Evolutionary conservation across 257 asterid species (phyloP).

Genomic region (Ajuga chamaepitys): DNA sequence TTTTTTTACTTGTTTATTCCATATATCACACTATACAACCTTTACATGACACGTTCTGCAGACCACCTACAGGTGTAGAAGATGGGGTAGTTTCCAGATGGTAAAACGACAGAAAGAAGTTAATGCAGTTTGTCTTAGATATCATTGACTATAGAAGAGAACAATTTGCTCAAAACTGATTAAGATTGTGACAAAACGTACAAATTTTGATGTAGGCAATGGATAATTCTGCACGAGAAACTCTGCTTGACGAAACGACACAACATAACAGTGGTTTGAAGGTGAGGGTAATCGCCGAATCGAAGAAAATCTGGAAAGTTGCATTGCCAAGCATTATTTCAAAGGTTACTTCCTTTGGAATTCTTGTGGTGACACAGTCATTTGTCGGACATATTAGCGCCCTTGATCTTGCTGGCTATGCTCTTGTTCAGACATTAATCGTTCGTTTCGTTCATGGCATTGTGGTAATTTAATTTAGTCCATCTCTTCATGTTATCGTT

Average conservation of each 20-base stretch:
- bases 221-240: slow-evolving; percentile 18
- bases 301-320: slow-evolving; percentile 60
- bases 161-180: neutral
- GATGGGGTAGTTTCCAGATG: too few species aligned
- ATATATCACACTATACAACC: too few species aligned
- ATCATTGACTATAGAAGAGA: too few species aligned
- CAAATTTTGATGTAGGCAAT: neutral
- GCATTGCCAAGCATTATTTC: slow-evolving; percentile 54
- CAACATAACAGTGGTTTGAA: slow-evolving; percentile 23
- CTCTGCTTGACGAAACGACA: slow-evolving; percentile 19
- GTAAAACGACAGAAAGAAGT: too few species aligned
- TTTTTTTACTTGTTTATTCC: too few species aligned
- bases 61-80: too few species aligned
- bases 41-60: too few species aligned
- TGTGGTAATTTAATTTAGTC: slow-evolving; percentile 45
- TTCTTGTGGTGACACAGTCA: slow-evolving; percentile 51
- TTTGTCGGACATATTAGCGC: slow-evolving; percentile 52
- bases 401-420: slow-evolving; percentile 55
- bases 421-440: slow-evolving; percentile 55
- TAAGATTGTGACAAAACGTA: neutral
- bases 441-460: slow-evolving; percentile 56
- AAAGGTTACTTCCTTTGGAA: slow-evolving; percentile 51
- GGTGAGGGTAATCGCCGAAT: slow-evolving; percentile 31
- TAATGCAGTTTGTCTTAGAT: too few species aligned
- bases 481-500: neutral